Evolutionary conservation across 495 filamentous ascomycete species (phyloP).

Genomic region (Xylaria castorea): DNA sequence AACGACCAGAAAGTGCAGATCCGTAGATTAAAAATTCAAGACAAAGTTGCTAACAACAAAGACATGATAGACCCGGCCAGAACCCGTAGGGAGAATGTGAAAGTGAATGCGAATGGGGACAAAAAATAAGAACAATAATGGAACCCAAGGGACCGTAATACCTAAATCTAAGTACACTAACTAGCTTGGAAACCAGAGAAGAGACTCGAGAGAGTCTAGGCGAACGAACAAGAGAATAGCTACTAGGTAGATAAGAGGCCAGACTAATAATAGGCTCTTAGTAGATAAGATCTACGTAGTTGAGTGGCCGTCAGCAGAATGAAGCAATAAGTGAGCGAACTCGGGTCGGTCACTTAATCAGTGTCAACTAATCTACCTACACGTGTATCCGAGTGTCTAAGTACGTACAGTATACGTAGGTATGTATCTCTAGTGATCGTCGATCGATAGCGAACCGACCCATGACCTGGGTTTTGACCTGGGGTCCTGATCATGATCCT

Average conservation of each 20-base stretch:
- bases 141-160: neutral
- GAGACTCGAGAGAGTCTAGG: neutral
- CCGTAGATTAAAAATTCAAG: neutral
- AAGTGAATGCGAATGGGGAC: conserved; percentile 6
- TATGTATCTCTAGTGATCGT: conserved; percentile 10
- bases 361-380: conserved; percentile 16
- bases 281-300: conserved; percentile 6
- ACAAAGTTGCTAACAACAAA: conserved; percentile 2
- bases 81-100: conserved; percentile 15
- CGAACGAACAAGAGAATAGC: conserved; percentile 4
- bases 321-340: conserved; percentile 8
- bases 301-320: conserved; percentile 5
- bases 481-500: conserved; percentile 8
- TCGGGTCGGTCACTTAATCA: conserved; percentile 1
- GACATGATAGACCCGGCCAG: conserved; percentile 14
- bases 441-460: conserved; percentile 11
- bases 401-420: too few species aligned
- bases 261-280: conserved; percentile 6
- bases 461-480: conserved; percentile 9
- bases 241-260: neutral
- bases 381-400: neutral
- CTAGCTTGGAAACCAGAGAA: too few species aligned
- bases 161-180: neutral
- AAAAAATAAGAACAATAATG: conserved; percentile 16
- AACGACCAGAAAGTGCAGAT: neutral